phyloP scores from a whole-genome alignment of 2,329 filamentous ascomycete species.

The Mycogone perniciosa region DNA sequence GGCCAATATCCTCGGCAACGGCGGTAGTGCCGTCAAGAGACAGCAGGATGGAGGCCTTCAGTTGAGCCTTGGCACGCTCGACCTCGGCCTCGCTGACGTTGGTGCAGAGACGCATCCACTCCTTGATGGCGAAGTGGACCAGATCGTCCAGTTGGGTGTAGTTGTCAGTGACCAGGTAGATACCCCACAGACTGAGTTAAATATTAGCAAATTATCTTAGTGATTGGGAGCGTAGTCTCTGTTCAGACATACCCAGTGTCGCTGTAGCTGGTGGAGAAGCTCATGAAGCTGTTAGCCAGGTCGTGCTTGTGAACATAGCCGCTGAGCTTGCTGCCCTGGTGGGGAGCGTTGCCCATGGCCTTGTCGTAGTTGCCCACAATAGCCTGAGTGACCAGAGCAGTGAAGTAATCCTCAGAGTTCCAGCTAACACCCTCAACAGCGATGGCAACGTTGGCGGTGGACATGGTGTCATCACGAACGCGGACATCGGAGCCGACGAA shows the following conservation, averaged over 20 bases:
- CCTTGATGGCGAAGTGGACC: slow-evolving; percentile 94
- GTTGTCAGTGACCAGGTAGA: slow-evolving; percentile 94
- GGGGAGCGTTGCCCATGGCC: slow-evolving; percentile 93
- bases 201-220: slow-evolving; percentile 19
- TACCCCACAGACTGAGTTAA: slow-evolving; percentile 82
- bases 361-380: slow-evolving; percentile 99
- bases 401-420: slow-evolving; percentile 99
- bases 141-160: slow-evolving; percentile 85
- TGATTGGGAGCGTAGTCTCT: not conserved
- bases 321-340: slow-evolving; percentile 97
- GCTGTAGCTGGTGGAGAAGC: slow-evolving; percentile 98
- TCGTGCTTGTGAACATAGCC: slow-evolving; percentile 89
- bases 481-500: slow-evolving; percentile 96
- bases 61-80: slow-evolving; percentile 97
- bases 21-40: slow-evolving; percentile 96
- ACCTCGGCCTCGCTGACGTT: slow-evolving; percentile 85
- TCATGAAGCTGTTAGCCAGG: slow-evolving; percentile 99
- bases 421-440: slow-evolving; percentile 99
- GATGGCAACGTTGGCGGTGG: slow-evolving; percentile 94
- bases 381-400: slow-evolving; percentile 91
- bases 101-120: slow-evolving; percentile 93
- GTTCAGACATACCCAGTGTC: slow-evolving; percentile 76
- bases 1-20: slow-evolving; percentile 95
- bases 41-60: slow-evolving; percentile 96
- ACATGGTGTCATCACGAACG: slow-evolving; percentile 92